Evolutionary conservation across 306 rosid genomes (phyloP).

Genomic region (Urtica urens): DNA sequence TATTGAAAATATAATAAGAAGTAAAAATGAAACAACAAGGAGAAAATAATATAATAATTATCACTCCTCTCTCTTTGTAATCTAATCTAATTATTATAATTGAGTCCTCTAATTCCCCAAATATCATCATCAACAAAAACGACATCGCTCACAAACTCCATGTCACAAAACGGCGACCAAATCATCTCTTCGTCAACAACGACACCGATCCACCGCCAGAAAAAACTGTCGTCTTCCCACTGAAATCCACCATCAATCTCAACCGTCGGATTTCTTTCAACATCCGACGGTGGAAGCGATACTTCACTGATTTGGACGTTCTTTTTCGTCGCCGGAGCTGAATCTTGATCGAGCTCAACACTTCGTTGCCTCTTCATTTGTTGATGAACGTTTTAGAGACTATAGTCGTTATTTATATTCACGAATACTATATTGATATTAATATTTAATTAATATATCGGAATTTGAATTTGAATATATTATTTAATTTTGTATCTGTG

Average conservation of each 20-base stretch:
- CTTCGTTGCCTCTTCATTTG: conserved; percentile 49
- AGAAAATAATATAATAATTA: neutral
- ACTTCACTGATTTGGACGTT: too few species aligned
- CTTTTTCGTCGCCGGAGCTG: conserved; percentile 26
- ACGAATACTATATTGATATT: too few species aligned
- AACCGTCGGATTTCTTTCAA: too few species aligned
- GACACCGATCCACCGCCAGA: conserved; percentile 27
- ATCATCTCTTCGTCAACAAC: conserved; percentile 55
- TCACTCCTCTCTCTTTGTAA: neutral
- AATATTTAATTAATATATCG: too few species aligned
- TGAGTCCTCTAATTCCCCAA: conserved; percentile 40
- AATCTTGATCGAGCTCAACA: conserved; percentile 6
- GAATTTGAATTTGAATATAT: too few species aligned
- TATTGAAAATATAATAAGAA: too few species aligned
- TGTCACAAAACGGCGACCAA: conserved; percentile 53
- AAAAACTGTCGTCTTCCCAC: conserved; percentile 23
- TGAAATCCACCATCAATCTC: conserved; percentile 1
- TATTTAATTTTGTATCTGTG: neutral
- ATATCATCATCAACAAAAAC: conserved; percentile 61
- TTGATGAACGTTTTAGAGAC: neutral
- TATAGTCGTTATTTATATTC: neutral
- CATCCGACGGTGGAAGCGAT: too few species aligned
- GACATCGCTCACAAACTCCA: conserved; percentile 42
- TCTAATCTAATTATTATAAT: conserved; percentile 25
- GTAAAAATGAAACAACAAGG: neutral